Conservation (phyloP, 106 monocot species). For the Allium cepa region DNA sequence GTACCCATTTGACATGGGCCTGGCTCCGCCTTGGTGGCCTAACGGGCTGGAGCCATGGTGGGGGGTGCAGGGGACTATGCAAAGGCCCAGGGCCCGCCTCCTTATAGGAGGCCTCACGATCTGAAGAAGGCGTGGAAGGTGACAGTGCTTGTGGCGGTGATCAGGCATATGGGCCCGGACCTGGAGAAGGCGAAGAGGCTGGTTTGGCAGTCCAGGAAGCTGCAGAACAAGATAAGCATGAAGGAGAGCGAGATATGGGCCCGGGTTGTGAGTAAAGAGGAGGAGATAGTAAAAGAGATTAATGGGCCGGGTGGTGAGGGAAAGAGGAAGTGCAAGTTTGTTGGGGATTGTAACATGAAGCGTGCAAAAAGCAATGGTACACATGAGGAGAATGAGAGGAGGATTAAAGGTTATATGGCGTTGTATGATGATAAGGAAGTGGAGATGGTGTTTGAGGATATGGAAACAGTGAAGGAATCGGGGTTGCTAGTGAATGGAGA, state of each 20-base stretch:
- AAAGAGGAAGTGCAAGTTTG: background rate
- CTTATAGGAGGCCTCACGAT: slow-evolving; percentile 36
- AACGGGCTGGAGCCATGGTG: slow-evolving; percentile 30
- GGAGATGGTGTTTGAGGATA: background rate
- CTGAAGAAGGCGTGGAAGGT: slow-evolving; percentile 37
- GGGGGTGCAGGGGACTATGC: slow-evolving; percentile 18
- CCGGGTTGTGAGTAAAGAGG: slow-evolving; percentile 19
- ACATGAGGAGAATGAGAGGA: background rate
- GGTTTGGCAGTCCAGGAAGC: slow-evolving; percentile 26
- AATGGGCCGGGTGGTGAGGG: background rate
- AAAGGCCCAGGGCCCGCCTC: slow-evolving; percentile 21
- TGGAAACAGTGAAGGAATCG: background rate
- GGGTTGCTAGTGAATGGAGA: background rate
- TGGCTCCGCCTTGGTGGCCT: slow-evolving; percentile 33
- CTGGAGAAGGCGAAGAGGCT: slow-evolving; percentile 17
- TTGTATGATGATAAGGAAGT: background rate
- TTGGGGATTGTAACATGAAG: background rate
- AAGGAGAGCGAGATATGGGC: slow-evolving; percentile 26
- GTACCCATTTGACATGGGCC: slow-evolving; percentile 21
- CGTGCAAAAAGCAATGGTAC: background rate
- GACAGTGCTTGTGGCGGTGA: slow-evolving; percentile 18
- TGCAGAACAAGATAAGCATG: slow-evolving; percentile 33
- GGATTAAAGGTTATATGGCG: background rate
- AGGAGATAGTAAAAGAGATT: background rate
- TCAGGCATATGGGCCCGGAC: slow-evolving; percentile 29